A percentile compares a stretch with the other conserved stretches of the same genome.
Conservation (phyloP, 2,329 filamentous ascomycete genomes). For the Aspergillus texensis region DNA sequence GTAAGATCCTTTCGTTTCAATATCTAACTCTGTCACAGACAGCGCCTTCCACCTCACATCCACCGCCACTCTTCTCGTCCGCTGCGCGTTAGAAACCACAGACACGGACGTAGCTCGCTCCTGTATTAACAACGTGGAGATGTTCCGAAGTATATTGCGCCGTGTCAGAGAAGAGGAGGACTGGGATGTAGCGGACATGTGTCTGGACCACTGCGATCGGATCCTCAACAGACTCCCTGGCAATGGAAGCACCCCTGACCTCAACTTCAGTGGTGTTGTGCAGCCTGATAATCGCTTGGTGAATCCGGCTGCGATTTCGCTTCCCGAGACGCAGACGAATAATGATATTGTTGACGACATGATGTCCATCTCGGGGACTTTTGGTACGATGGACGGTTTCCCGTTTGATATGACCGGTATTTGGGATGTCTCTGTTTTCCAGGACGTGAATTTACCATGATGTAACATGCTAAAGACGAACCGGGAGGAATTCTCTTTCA, state of each 20-base stretch:
- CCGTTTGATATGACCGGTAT: slow-evolving; percentile 51
- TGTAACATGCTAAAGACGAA: background rate
- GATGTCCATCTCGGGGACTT: slow-evolving; percentile 50
- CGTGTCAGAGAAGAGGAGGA: slow-evolving; percentile 53
- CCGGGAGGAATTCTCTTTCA: background rate
- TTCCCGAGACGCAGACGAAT: slow-evolving; percentile 48
- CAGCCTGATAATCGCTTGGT: slow-evolving; percentile 34
- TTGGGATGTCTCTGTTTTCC: slow-evolving; percentile 48
- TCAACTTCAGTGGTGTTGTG: slow-evolving; percentile 20
- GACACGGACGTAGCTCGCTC: slow-evolving; percentile 49
- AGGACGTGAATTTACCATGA: slow-evolving; percentile 39
- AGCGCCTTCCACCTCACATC: slow-evolving; percentile 58
- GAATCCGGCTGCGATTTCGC: slow-evolving; percentile 42
- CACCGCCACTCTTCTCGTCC: slow-evolving; percentile 56
- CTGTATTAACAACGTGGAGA: slow-evolving; percentile 52
- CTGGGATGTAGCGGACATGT: slow-evolving; percentile 60
- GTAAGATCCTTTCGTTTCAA: slow-evolving; percentile 4
- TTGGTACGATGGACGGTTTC: slow-evolving; percentile 50
- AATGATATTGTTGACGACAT: slow-evolving; percentile 51
- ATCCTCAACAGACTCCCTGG: slow-evolving; percentile 46
- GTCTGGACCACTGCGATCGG: slow-evolving; percentile 52
- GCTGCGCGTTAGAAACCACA: slow-evolving; percentile 55
- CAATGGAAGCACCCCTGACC: slow-evolving; percentile 20
- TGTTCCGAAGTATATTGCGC: slow-evolving; percentile 51
- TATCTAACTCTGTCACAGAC: slow-evolving; percentile 31